Base-by-base conservation (phyloP, 768 basidiomycete species). In the Mycena olivaceomarginata region DNA sequence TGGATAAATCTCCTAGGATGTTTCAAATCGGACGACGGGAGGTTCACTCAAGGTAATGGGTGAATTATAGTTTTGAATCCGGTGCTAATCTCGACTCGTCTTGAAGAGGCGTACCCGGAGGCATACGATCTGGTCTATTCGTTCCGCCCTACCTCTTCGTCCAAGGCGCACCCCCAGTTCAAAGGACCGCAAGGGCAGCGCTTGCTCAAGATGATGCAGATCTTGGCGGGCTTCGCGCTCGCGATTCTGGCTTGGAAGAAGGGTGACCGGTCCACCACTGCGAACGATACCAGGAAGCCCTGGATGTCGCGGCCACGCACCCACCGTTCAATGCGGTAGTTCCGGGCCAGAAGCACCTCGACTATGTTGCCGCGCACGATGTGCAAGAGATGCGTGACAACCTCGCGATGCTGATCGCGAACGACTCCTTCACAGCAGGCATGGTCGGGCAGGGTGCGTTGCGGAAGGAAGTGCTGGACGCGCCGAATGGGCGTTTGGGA, bases 201-300 rank as follows among this genome's bases (percentile, higher is more conserved):
- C n/a, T 25, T 85, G 64, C 75, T 86, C n/a, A 85, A 84, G 72
- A 84, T 79, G 15, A 81, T 86, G 81, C 85, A 85, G 60, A 81
- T 86, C 41, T 80, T 78, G 2, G 84, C 83, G 2, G 78, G 76
- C 10, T 65, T 85, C 37, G 83, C 84, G 31, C 77, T 85, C 18
- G 85, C 82, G 4, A 65, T 86, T 53, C 57, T 85, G 13, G 85
- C 85, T 10, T 86, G 85, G 85, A 82, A 83, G 57, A 79, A 81
- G 31, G 76, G 79, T 16, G 85, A 86, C 66, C 83, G 85, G 7
- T 75, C 84, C 13, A 85, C 84, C 2, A 81, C 85, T 53, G 81
- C 85, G 15, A 85, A 85, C 81, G 84, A 10, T 85, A 86, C 67
- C 79, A 80, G 15, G 84, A 84, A 68, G 85, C 80, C 3, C 70